Evolutionary conservation across 1,284 basidiomycete species (phyloP).

Genomic region (Apiotrichum sp.): DNA sequence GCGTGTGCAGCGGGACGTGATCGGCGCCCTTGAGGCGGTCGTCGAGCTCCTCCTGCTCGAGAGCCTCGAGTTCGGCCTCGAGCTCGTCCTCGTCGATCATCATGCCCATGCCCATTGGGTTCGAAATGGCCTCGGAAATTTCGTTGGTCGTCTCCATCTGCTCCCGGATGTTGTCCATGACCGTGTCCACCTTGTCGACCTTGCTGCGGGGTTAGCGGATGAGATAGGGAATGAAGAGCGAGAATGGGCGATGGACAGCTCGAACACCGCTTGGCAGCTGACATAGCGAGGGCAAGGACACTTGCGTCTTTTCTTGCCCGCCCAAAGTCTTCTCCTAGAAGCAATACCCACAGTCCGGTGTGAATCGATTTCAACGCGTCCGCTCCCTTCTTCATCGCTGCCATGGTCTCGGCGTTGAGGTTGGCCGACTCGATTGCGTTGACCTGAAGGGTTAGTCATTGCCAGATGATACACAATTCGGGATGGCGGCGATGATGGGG

Average conservation of each 20-base stretch:
- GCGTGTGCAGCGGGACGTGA: constrained; percentile 80
- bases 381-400: constrained; percentile 93
- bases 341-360: constrained; percentile 69
- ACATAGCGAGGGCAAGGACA: too few species aligned
- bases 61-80: constrained; percentile 73
- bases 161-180: constrained; percentile 84
- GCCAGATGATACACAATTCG: constrained; percentile 47
- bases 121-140: constrained; percentile 89
- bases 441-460: constrained; percentile 51
- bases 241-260: too few species aligned
- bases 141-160: constrained; percentile 93
- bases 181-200: constrained; percentile 84
- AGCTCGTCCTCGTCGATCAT: constrained; percentile 73
- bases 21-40: constrained; percentile 82
- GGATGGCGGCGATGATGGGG: too few species aligned
- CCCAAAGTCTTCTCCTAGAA: too few species aligned
- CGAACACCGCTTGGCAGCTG: too few species aligned
- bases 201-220: constrained; percentile 45
- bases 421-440: constrained; percentile 97
- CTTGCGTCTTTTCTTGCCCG: too few species aligned
- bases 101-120: constrained; percentile 61
- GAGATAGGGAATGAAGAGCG: neutral
- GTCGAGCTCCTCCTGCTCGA: constrained; percentile 90
- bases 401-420: constrained; percentile 97
- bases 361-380: constrained; percentile 90